Base-by-base conservation (phyloP, 1,139 yeast genomes). In the Saccharomyces pastorianus region DNA sequence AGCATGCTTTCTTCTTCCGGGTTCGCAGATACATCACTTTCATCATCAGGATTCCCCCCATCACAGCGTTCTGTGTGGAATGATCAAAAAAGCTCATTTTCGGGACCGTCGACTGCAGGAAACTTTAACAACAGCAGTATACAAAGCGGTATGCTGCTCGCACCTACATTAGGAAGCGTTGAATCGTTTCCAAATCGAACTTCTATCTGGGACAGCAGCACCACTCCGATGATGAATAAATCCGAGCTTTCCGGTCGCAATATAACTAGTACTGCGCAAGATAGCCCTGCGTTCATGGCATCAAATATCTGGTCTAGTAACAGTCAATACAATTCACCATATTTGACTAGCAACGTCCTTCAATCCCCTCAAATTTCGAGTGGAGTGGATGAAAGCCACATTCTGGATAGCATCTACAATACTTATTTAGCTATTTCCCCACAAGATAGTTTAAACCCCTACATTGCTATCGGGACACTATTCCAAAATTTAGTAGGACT, bases 1-100 rank as follows among this genome's bases (percentile, higher is more conserved):
- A 60, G 56, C n/a, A 63, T 64, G 59, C 51, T 68, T 6, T 59
- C 64, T 5, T 57, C 64, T 7, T 55, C 68, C 8, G 61, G 59
- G 1, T 47, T 66, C 11, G 56, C 58, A 25, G 66, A 64, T 47
- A 20, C 51, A 20, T 47, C 56, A 20, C 52, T 38, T 17, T 48
- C n/a, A 28, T 48, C 4, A 48, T 47, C 20, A n/a, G 57, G 13
- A 50, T 50, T 23, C 47, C 53, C 7, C 7, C 44, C 17, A 38
- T 20, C 44, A 20, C 52, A 57, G 14, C 52, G 56, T 28, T 51
- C 59, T 6, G 46, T 62, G 34, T 64, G 67, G 67, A 55, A 54
- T 41, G 54, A 54, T 28, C 59, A 59, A 14, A 44, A 32, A 13
- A 38, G 44, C 11, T 38, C 44, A 38, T 38, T 38, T 38, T 38